Evolutionary conservation across 2,329 filamentous ascomycete genomes (phyloP), one percentile per base, ranked within the genome.

Genomic region (Phyllachora maydis): DNA sequence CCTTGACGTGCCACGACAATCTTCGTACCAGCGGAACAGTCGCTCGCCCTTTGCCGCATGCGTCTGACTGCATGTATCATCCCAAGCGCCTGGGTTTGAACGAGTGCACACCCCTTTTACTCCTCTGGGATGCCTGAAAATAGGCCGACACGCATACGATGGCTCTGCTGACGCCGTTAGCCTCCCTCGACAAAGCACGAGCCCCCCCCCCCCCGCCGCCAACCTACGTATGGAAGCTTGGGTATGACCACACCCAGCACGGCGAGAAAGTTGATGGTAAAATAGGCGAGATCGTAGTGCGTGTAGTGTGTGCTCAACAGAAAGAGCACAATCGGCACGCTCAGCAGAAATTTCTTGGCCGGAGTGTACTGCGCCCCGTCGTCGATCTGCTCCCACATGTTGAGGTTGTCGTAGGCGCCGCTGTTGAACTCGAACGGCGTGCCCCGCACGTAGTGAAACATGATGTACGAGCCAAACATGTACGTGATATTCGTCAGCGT

Each of bases 381-480:
- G 57, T 98, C 88, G 47, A 98, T 98, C 55, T 98, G 88, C 57
- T 98, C 88, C 88, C 88, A 98, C 88, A 98, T 95, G 56, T 95
- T 98, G 43, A 98, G 64, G 50, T 98, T 95, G 60, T 98, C 88
- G 50, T 95, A 98, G 37, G 88, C 88, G 29, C 88, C 88, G 27
- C 79, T 75, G 46, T 98, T 98, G 64, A 98, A 98, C 50, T 98
- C 88, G 45, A 98, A 98, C 5, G 88, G 88, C 22, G 95, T 81
- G 37, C 88, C 88, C 44, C 85, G 81, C 37, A 98, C 88, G 61
- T 81, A 92, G 54, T 98, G 88, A 54, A 98, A 98, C 88, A 98
- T 98, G 50, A 98, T 68, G 50, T 95, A 98, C 19, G 85, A 93
- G 41, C 82, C 83, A 42, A 88, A 77, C 83, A 95, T 95, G 63